Conservation (phyloP, 176 grass and related monocot species). For the Musa troglodytarum region DNA sequence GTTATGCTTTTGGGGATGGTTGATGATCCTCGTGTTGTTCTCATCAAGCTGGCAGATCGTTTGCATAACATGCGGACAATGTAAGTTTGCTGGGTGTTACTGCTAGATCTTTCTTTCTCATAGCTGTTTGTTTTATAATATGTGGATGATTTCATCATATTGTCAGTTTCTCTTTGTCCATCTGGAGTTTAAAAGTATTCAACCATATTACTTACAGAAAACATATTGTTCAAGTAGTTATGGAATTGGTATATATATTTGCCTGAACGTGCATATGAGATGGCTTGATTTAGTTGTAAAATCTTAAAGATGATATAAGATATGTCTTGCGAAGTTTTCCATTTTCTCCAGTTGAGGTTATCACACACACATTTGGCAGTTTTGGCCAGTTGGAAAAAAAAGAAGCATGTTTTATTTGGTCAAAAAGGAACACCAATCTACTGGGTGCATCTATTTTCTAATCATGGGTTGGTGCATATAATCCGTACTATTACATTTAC, state of each 20-base stretch:
- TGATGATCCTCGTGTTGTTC: constrained; percentile 95
- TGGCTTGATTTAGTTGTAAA: not conserved
- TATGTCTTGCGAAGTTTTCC: not conserved
- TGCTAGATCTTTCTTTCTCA: constrained; percentile 13
- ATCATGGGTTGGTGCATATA: not conserved
- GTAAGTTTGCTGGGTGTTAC: constrained; percentile 27
- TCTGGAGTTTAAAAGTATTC: not conserved
- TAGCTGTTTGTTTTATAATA: not conserved
- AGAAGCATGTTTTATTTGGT: too few relatives aligned
- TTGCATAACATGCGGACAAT: constrained; percentile 99
- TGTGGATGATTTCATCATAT: not conserved
- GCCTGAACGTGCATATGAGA: too few relatives aligned
- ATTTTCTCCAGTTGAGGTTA: not conserved
- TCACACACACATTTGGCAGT: not conserved
- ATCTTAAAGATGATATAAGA: not conserved
- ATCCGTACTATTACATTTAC: not conserved
- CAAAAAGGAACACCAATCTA: not conserved
- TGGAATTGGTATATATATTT: too few relatives aligned
- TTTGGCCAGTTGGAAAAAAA: too few relatives aligned
- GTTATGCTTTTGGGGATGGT: constrained; percentile 98
- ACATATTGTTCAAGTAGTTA: not conserved
- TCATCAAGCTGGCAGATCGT: constrained; percentile 92
- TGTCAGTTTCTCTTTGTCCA: not conserved
- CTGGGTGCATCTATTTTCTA: not conserved
- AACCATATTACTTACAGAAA: not conserved